Conservation (phyloP, 441 rosid genomes). For the Erodium texanum region DNA sequence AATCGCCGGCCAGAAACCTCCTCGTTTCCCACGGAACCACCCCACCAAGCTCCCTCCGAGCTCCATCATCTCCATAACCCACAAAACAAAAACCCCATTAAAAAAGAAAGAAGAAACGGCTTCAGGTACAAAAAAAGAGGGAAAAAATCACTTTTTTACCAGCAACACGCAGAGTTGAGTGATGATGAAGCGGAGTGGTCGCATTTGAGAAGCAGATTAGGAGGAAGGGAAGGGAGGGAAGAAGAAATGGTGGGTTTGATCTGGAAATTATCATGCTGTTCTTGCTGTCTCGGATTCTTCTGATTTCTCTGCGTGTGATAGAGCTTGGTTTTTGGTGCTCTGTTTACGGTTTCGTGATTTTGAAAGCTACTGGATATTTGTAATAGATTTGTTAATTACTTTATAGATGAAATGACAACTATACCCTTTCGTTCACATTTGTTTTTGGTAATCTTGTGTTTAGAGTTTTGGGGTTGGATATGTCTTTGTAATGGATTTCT, state of each 20-base stretch:
- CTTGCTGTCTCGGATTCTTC: too few species aligned
- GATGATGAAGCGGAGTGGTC: neutral
- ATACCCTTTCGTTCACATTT: neutral
- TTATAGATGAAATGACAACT: neutral
- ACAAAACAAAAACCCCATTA: neutral
- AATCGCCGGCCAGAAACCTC: neutral
- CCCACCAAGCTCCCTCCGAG: neutral
- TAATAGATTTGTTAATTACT: neutral
- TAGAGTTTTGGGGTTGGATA: too few species aligned
- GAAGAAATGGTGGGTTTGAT: neutral
- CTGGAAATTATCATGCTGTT: too few species aligned
- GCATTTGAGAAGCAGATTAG: neutral
- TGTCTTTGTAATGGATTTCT: neutral
- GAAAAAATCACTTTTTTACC: neutral
- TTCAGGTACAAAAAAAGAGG: neutral
- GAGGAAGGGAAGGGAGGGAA: neutral
- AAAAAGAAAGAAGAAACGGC: neutral
- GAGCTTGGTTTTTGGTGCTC: neutral
- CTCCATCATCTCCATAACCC: neutral
- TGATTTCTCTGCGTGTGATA: neutral
- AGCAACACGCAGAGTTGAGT: neutral
- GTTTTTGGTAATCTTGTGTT: too few species aligned
- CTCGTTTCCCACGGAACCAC: neutral
- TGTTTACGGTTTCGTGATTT: neutral
- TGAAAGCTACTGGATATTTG: neutral